Conservation (phyloP, 345 rosid genomes). For the Crucihimalaya himalaica region DNA sequence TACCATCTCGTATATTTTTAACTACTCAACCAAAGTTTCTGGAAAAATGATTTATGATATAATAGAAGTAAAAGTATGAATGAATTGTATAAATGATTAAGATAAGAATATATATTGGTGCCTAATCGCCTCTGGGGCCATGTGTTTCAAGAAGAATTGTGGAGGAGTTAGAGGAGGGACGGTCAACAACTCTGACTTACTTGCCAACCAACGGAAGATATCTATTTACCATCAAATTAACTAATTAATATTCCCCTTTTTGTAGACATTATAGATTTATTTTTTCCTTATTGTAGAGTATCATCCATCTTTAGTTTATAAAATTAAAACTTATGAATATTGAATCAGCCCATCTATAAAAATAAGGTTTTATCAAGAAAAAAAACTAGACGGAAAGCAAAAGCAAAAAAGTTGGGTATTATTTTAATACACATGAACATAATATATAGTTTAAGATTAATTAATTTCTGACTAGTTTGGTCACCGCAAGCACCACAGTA, state of each 20-base stretch:
- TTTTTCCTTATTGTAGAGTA: no score
- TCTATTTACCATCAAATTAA: no score
- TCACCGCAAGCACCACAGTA: constrained; percentile 14
- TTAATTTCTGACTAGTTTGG: not conserved
- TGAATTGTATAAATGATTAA: not conserved
- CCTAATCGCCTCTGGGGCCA: not conserved
- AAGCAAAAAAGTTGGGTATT: not conserved
- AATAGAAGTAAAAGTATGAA: not conserved
- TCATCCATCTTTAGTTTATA: no score
- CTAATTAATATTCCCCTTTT: no score
- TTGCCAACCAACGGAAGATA: constrained; percentile 54
- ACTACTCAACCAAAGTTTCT: not conserved
- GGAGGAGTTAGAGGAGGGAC: constrained; percentile 49
- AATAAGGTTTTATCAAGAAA: not conserved
- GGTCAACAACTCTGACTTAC: constrained; percentile 85
- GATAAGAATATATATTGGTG: not conserved
- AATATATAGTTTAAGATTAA: not conserved
- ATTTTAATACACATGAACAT: constrained; percentile 2
- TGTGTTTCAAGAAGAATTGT: constrained; percentile 21
- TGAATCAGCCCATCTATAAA: constrained; percentile 1
- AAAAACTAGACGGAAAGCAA: no score
- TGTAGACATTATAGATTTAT: no score
- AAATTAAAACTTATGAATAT: not conserved
- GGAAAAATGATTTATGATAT: not conserved
- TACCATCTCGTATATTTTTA: constrained; percentile 7